Base-by-base conservation (phyloP, 2,329 filamentous ascomycete species). In the Emergomyces pasteurianus region DNA sequence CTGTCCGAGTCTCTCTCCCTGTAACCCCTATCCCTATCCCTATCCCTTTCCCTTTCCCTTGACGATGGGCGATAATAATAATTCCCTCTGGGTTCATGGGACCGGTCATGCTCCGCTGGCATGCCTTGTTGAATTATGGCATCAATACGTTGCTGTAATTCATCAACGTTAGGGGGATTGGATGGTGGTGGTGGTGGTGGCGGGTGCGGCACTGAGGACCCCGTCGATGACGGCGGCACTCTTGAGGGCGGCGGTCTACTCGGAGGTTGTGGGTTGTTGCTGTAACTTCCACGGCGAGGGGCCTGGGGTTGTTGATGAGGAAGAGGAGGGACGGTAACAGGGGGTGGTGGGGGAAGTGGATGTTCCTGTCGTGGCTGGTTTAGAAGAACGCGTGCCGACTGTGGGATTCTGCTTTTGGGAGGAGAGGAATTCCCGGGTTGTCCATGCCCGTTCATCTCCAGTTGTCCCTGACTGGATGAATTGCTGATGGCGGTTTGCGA, bases 121-220 rank as follows among this genome's bases (percentile, higher is more conserved):
- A 56, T 21, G 16, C 50, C 59, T 43, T 61, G 59, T 43, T 60
- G 59, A 43, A 58, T 50, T 14, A 61, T 61, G 5, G 59, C 59
- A 38, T 59, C 60, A 42, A 59, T 59, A 26, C 57, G 57, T 28
- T 56, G 60, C 58, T 59, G 60, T 56, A 59, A 40, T 36, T 50
- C 38, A 26, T 60, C 49, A 26, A 58, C 34, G 40, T 53, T 40
- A 31, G 59, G 28, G 18, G 60, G 46, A 23, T 58, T 40, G 9
- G 60, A 36, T 28, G 36, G 31, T 6, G 60, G 52, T 5, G 54
- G 60, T 53, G 58, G 63, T 53, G 50, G 56, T 42, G 50, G 47
- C 54, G 31, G 62, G 38, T 60, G 62, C 36, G 21, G 28, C 58
- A 38, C 34, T 46, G 38, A 54, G 36, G 40, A 26, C 38, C 23